Evolutionary conservation across 768 basidiomycete genomes (phyloP), one percentile per base, ranked within the genome.

Genomic region (Termitomyces sp.): DNA sequence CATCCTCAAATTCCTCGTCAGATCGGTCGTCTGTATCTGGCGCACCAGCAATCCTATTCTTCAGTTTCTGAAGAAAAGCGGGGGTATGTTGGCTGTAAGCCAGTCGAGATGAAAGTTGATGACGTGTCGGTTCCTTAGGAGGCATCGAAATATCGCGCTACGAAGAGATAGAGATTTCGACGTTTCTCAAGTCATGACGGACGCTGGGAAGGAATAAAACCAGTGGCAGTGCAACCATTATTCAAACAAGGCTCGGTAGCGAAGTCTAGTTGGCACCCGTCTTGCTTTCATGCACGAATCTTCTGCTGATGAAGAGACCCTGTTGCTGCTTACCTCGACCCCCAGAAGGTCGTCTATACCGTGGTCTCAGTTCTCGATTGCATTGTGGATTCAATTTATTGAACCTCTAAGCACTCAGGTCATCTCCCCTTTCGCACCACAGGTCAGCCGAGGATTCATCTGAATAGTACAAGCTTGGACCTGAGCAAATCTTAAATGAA

Each of bases 351-450:
- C 86, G 1, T 85, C 86, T 20, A 65, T 92, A 26, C 90, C 89
- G 9, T 83, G 78, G 81, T 77, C 77, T 60, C 90, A 91, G 73
- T 78, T 90, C 57, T 75, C 76, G 46, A 81, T 92, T 58, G 75
- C 89, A 3, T 68, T 92, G 46, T 76, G 88, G 63, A 76, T 91
- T 22, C 88, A 90, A 67, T 80, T 90, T 35, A 77, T 87, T 24
- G 90, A 92, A 66, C 89, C 90, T 1, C 72, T 92, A 59, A 88
- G 87, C 1, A 80, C 80, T 6, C 80, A 88, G 61, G 85, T 91
- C 58, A 90, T 92, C 57, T 82, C 83, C 50, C 90, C 90, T 0
- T 91, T 90, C 63, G 79, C 84, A 36, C 87, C 86, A 3, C 82
- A 90, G 75, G 87, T 86, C n/a, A 45, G 56, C 20, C 24, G 6